phyloP scores from a whole-genome alignment of 768 basidiomycete genomes.

The Dentipellis sp. region DNA sequence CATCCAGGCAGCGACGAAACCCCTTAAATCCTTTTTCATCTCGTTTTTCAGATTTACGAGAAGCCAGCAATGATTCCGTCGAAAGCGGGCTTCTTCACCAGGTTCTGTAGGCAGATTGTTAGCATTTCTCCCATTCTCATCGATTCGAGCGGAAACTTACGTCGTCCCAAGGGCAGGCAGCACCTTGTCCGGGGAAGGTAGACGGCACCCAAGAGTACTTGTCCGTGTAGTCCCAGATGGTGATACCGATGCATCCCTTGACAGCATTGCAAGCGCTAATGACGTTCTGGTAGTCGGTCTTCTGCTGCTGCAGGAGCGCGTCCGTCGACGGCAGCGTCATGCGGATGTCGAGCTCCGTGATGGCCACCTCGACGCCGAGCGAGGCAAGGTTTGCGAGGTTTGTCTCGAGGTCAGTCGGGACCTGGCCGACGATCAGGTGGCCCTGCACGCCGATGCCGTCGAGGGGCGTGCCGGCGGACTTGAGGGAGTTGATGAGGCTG shows the following conservation, averaged over 20 bases:
- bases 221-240: constrained; percentile 35
- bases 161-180: constrained; percentile 20
- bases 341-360: constrained; percentile 62
- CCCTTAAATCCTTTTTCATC: not conserved
- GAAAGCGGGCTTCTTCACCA: constrained; percentile 36
- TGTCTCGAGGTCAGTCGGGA: constrained; percentile 36
- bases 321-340: constrained; percentile 44
- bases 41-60: not conserved
- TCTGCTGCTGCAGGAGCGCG: constrained; percentile 42
- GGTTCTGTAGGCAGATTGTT: constrained; percentile 6
- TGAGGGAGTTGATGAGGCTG: constrained; percentile 40
- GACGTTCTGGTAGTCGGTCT: constrained; percentile 47
- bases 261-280: constrained; percentile 42
- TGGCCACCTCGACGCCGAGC: constrained; percentile 59
- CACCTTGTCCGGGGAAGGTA: constrained; percentile 27
- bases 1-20: not conserved
- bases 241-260: constrained; percentile 26
- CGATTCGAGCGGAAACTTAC: constrained; percentile 8
- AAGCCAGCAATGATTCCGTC: constrained; percentile 32
- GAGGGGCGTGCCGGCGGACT: constrained; percentile 39
- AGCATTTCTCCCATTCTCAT: too few species aligned
- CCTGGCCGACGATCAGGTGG: constrained; percentile 50
- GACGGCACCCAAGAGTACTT: constrained; percentile 29
- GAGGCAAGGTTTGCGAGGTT: constrained; percentile 45
- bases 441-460: constrained; percentile 55